Evolutionary conservation across 2,329 filamentous ascomycete species (phyloP), one percentile per base, ranked within the genome.

Genomic region (Neoarthrinium moseri): DNA sequence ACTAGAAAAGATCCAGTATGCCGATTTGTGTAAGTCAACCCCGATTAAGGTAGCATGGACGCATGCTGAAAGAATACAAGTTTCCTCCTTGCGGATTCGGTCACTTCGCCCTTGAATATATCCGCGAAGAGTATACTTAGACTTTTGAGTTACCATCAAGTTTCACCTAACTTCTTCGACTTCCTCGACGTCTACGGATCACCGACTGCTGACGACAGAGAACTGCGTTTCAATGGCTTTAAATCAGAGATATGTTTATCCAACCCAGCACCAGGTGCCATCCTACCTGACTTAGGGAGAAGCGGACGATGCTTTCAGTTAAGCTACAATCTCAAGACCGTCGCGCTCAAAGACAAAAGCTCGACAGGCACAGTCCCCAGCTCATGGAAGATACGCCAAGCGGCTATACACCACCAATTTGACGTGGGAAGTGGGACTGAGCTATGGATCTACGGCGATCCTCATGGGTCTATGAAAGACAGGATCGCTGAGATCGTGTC

Each of bases 81-180:
- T n/a, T 39, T 24, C 18, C 36, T 39, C 21, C 20, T 39, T 13
- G 20, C 15, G n/a, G 17, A 39, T 17, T 6, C 36, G 12, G 11
- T 18, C 5, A 13, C 10, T 13, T 11, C 22, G 7, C 36, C 21
- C 13, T 27, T 24, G 11, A n/a, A 24, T 7, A 26, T 39, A 24
- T 26, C 36, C 21, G 8, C 13, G 12, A 24, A 15, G 6, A 39
- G 36, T 18, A n/a, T 15, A 6, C n/a, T n/a, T 6, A 6, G 21
- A 39, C 11, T 39, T 10, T 13, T 40, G 21, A 40, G 12, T 15
- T 40, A 40, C 15, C 37, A 40, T n/a, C 37, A 40, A 40, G 37
- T 40, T 4, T 17, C 37, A 6, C 37, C 37, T n/a, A n/a, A 40
- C 15, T 40, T 24, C 37, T 17, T 40, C 4, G 37, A 26, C 12